Conservation (phyloP, 331 rosid genomes). For the Malus hybrid region DNA sequence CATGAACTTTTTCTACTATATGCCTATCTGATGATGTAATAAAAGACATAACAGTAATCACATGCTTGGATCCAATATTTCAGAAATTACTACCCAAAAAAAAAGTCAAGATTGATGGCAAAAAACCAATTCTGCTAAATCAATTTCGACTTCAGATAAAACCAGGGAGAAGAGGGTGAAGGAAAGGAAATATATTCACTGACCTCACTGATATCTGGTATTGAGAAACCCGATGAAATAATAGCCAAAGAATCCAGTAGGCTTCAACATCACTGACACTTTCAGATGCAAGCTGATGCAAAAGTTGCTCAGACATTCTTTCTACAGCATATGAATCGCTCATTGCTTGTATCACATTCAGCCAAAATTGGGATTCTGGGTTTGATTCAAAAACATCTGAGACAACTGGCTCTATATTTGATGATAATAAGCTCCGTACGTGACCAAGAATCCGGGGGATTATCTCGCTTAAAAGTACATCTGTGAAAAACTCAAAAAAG, state of each 20-base stretch:
- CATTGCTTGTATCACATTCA: constrained; percentile 56
- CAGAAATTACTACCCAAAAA: neutral
- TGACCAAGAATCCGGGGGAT: constrained; percentile 43
- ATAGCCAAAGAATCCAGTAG: constrained; percentile 84
- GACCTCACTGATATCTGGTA: constrained; percentile 64
- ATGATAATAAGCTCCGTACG: constrained; percentile 37
- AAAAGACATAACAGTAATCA: neutral
- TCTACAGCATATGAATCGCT: constrained; percentile 65
- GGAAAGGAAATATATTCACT: constrained; percentile 22
- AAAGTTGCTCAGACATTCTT: constrained; percentile 78
- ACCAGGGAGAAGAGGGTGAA: neutral
- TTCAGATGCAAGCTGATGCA: constrained; percentile 54
- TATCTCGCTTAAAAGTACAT: constrained; percentile 57
- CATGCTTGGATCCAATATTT: neutral
- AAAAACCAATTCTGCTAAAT: neutral
- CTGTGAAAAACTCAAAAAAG: constrained; percentile 31
- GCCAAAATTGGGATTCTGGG: constrained; percentile 59
- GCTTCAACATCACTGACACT: constrained; percentile 63
- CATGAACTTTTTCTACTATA: neutral
- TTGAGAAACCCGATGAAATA: constrained; percentile 43
- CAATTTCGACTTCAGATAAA: neutral
- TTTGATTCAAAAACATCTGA: constrained; percentile 36
- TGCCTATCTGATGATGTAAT: neutral
- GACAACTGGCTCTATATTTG: constrained; percentile 27
- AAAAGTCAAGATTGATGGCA: neutral